Base-by-base conservation (phyloP, 306 rosid species). In the Alnus glutinosa region DNA sequence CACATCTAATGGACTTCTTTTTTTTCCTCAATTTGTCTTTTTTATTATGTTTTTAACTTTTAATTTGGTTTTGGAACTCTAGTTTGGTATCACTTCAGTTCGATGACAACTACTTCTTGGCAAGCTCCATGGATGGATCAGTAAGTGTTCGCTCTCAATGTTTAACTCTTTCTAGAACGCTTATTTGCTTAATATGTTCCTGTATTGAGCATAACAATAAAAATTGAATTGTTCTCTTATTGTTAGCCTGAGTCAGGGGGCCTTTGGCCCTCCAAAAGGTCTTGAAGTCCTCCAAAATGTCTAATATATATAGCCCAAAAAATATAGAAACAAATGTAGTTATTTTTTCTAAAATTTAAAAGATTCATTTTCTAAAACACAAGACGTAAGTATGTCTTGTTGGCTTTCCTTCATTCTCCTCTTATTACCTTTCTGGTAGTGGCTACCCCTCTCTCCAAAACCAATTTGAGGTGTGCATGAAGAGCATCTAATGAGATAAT, bases 101-200 rank as follows among this genome's bases (percentile, higher is more conserved):
- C 71, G 97, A 92, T 79, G 97, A 94, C 73, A 88, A 89, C 76
- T 91, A 94, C 87, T 91, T 90, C 87, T 80, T 94, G 87, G 93
- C 97, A 67, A 92, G 98, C 91, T 88, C 98, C 84, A 88, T 94
- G 98, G 97, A 94, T 70, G 98, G 98, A 86, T 80, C 95, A 89
- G 97, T 92, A 76, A 86, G 97, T 89, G 52, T 75, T 83, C 75
- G 11, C 55, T 77, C 64, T 67, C 44, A 70, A 14, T 57, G 49
- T 2, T 2, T 70, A 49, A 86, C 70, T 72, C 58, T 69, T 37
- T 50, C 70, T 9, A 32, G 36, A 50, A 73, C 63, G 69, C 23
- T 61, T 75, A 55, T 63, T 47, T 7, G 58, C 62, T 49, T 34
- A 71, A 44, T 44, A 47, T 50, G 55, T 37, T 55, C 46, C 28